phyloP scores from a whole-genome alignment of 2,329 filamentous ascomycete species.

The Colletotrichum lupini region DNA sequence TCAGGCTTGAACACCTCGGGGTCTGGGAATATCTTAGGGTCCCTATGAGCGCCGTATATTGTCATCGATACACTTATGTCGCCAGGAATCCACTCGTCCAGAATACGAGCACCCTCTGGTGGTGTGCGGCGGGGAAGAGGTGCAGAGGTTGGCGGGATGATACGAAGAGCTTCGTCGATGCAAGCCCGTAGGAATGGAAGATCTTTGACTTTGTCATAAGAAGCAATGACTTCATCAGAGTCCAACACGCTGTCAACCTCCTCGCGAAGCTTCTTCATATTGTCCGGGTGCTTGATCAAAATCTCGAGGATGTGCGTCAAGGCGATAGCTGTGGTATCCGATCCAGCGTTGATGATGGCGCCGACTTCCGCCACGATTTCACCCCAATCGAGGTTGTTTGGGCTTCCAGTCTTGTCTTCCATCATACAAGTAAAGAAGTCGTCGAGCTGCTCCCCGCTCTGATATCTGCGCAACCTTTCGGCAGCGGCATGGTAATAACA shows the following conservation, averaged over 20 bases:
- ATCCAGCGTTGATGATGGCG: constrained; percentile 64
- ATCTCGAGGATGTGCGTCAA: constrained; percentile 64
- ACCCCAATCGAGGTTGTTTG: constrained; percentile 62
- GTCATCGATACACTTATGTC: constrained; percentile 56
- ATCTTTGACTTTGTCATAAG: constrained; percentile 62
- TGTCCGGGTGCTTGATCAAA: constrained; percentile 58
- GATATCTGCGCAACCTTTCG: constrained; percentile 48
- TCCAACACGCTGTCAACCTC: constrained; percentile 60
- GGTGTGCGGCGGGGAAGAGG: constrained; percentile 58
- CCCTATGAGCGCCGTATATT: constrained; percentile 36
- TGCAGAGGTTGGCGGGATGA: constrained; percentile 55
- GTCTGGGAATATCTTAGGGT: constrained; percentile 15
- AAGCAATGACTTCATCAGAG: constrained; percentile 53
- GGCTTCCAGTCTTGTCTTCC: constrained; percentile 52
- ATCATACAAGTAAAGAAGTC: constrained; percentile 70
- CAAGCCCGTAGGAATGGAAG: constrained; percentile 63
- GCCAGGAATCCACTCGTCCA: constrained; percentile 57
- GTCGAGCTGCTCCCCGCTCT: constrained; percentile 63
- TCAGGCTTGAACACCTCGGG: constrained; percentile 41
- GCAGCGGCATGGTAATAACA: constrained; percentile 47
- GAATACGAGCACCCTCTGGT: constrained; percentile 53
- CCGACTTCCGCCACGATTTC: constrained; percentile 67
- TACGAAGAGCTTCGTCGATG: constrained; percentile 60
- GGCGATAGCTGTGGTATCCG: constrained; percentile 59
- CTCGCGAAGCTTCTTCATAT: constrained; percentile 51